These are phyloP conservation scores for Talaromyces nanjingensis DNA, from an alignment of 495 filamentous ascomycete genomes.

Conservation along the genomic window DNA sequence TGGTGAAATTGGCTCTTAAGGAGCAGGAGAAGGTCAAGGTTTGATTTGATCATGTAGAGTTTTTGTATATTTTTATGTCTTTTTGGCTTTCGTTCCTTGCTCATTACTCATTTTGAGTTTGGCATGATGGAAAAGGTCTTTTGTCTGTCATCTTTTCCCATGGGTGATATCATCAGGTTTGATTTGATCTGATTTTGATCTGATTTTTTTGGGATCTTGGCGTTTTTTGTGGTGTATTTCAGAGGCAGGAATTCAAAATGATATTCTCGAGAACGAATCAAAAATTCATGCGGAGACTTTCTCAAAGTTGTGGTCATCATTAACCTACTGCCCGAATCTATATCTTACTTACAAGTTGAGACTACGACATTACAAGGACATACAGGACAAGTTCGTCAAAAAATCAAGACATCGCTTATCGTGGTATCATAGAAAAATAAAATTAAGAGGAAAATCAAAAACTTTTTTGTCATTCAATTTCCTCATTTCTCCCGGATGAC, in stretches of 20 bases:
- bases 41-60: conserved; percentile 17
- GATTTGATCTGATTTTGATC: background rate
- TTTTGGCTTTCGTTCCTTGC: background rate
- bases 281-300: background rate
- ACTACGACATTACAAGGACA: background rate
- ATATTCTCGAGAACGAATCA: background rate
- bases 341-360: background rate
- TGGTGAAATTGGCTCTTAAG: conserved; percentile 68
- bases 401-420: conserved; percentile 2
- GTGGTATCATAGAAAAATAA: conserved; percentile 7
- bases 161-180: conserved; percentile 2
- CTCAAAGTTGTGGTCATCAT: background rate
- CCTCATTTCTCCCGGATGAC: background rate
- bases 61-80: background rate
- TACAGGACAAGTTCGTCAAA: background rate
- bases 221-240: conserved; percentile 6
- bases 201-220: background rate
- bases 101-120: background rate
- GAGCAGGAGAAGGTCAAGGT: conserved; percentile 46
- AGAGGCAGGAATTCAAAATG: background rate
- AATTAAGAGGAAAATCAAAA: background rate
- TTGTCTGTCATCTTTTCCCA: background rate
- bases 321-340: background rate
- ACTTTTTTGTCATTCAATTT: background rate
- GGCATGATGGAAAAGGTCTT: background rate